Base-by-base conservation (phyloP, 352 stramenopile species). In the Aphanomyces euteiches region DNA sequence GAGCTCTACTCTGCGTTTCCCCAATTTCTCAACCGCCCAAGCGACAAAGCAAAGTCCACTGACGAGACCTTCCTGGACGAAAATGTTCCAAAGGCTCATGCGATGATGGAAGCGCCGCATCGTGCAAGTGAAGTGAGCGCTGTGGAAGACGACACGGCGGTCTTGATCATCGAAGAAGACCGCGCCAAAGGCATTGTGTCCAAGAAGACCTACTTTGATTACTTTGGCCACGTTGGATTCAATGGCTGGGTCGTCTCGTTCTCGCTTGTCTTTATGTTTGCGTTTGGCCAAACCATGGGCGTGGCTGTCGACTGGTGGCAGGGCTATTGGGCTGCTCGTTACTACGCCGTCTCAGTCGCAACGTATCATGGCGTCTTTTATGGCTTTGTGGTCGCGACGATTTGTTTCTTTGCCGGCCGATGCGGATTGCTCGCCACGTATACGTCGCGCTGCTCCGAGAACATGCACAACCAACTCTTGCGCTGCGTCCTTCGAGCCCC, bases 401-500 rank as follows among this genome's bases (percentile, higher is more conserved):
- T 28, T 28, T 28, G 0, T 2, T 28, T 28, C 28, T 28, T 28
- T 28, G 28, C 28, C 28, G 28, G 28, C 28, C 28, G 28, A 28
- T 28, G 28, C 28, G 28, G 1, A 28, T 28, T 28, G 28, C 28
- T 28, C 28, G 28, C 28, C 1, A 28, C 28, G 28, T 28, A 28
- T 28, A 28, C 28, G 28, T 28, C 28, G 28, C 28, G 28, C 0
- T 28, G 28, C 28, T 28, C 28, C 28, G 28, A 28, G 28, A 28
- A 28, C 28, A 28, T 28, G 28, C 28, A 28, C 28, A 28, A 28
- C 28, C 28, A 28, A 41, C 56, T 84, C 28, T 53, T 87, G 1
- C 3, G 56, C 5, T 19, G 72, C 21, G 72, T 97, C 7, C 61
- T 96, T 21, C 65, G 80, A 40, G 83, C 86, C 17, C 86, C 88